Percentiles rank a stretch among this genome's conserved stretches.
Evolutionary conservation across 768 basidiomycete genomes (phyloP).

Genomic region (Sistotremastrum suecicum): DNA sequence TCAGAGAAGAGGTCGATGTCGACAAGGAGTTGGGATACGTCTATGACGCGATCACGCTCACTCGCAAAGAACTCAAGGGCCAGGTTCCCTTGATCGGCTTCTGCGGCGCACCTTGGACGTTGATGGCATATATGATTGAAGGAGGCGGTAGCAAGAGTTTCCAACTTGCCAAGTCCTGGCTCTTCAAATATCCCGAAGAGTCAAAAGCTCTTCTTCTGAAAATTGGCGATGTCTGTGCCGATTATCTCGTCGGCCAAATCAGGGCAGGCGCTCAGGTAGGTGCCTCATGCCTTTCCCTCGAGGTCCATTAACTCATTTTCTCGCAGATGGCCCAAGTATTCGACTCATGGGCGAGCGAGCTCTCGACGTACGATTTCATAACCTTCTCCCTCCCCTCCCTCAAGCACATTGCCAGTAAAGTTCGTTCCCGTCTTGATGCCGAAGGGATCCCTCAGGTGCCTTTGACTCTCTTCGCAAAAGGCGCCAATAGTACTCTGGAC

Average conservation of each 20-base stretch:
- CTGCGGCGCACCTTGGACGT: conserved; percentile 95
- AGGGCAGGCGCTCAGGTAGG: conserved; percentile 90
- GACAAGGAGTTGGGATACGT: conserved; percentile 80
- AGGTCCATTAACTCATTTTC: neutral
- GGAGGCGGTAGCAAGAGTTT: conserved; percentile 87
- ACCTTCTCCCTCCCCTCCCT: conserved; percentile 76
- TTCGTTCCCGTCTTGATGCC: conserved; percentile 41
- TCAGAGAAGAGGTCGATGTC: conserved; percentile 57
- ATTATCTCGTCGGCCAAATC: conserved; percentile 85
- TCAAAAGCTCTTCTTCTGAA: conserved; percentile 61
- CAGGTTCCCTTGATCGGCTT: conserved; percentile 95
- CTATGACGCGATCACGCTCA: conserved; percentile 80
- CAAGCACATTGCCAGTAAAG: conserved; percentile 52
- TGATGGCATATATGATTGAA: conserved; percentile 97
- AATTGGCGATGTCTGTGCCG: conserved; percentile 82
- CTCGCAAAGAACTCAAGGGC: conserved; percentile 67
- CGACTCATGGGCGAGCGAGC: conserved; percentile 91
- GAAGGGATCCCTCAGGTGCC: conserved; percentile 48
- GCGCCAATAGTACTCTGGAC: conserved; percentile 62
- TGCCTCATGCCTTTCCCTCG: neutral
- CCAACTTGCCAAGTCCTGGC: conserved; percentile 87
- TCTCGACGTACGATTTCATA: conserved; percentile 77
- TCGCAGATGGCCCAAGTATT: conserved; percentile 86
- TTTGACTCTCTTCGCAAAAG: conserved; percentile 91
- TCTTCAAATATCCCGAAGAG: conserved; percentile 80